Percentiles rank a stretch among this genome's conserved stretches.
phyloP scores from a whole-genome alignment of 2,329 filamentous ascomycete species.

The Fusarium anguioides region DNA sequence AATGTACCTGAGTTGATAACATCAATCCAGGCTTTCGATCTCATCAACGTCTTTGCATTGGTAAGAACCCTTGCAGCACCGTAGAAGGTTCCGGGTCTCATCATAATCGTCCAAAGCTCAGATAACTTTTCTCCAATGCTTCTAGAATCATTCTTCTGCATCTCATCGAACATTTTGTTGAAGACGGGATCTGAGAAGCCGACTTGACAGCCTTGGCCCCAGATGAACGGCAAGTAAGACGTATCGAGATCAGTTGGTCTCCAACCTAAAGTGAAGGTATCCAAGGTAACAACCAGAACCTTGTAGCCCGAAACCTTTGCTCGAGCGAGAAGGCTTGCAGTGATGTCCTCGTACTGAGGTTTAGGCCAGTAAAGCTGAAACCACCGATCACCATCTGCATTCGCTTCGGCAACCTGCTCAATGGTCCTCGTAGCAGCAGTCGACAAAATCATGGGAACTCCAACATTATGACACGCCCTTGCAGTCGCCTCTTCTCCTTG shows the following conservation, averaged over 20 bases:
- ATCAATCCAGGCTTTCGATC: slow-evolving; percentile 40
- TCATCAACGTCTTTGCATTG: slow-evolving; percentile 22
- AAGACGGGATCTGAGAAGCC: slow-evolving; percentile 77
- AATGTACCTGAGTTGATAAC: slow-evolving; percentile 52
- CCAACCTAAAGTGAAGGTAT: slow-evolving; percentile 77
- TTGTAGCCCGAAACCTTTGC: slow-evolving; percentile 71
- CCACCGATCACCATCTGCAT: slow-evolving; percentile 70
- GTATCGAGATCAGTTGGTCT: slow-evolving; percentile 74
- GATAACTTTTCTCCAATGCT: slow-evolving; percentile 18
- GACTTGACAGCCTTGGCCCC: slow-evolving; percentile 67
- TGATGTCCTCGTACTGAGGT: slow-evolving; percentile 73
- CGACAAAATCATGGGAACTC: slow-evolving; percentile 74
- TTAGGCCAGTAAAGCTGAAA: slow-evolving; percentile 76
- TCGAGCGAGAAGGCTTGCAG: slow-evolving; percentile 69
- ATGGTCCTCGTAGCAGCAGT: slow-evolving; percentile 73
- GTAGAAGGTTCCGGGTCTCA: slow-evolving; percentile 35
- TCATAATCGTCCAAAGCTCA: slow-evolving; percentile 37
- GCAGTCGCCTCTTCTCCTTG: slow-evolving; percentile 74
- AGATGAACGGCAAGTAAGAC: slow-evolving; percentile 69
- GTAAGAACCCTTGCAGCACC: slow-evolving; percentile 36
- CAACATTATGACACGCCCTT: slow-evolving; percentile 67
- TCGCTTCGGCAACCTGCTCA: slow-evolving; percentile 72
- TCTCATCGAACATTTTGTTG: slow-evolving; percentile 35
- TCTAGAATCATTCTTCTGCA: slow-evolving; percentile 30
- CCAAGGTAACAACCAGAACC: slow-evolving; percentile 77